Evolutionary conservation across 1,139 yeast genomes (phyloP).

Genomic region (Debaryomycetaceae sp.): DNA sequence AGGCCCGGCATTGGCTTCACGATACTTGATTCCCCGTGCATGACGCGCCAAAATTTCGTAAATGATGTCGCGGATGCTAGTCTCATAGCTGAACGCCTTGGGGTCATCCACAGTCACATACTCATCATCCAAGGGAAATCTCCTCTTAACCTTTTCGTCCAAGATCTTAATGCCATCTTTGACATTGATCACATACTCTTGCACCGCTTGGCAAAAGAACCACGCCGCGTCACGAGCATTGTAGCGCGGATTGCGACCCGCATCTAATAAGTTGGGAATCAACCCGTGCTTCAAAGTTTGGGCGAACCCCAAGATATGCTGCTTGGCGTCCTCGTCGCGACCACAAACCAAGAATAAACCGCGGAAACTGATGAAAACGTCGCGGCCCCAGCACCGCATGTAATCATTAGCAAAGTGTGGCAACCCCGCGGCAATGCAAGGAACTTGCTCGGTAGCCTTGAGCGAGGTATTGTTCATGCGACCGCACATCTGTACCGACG

Average conservation of each 20-base stretch:
- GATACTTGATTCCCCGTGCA: constrained; percentile 78
- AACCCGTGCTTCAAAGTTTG: constrained; percentile 91
- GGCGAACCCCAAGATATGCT: constrained; percentile 83
- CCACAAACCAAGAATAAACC: constrained; percentile 79
- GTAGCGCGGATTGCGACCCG: constrained; percentile 90
- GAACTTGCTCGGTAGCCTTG: constrained; percentile 56
- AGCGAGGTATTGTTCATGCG: constrained; percentile 70
- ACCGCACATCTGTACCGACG: constrained; percentile 88
- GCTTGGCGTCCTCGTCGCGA: constrained; percentile 72
- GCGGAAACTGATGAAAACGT: constrained; percentile 81
- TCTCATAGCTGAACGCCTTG: constrained; percentile 68
- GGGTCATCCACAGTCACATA: constrained; percentile 67
- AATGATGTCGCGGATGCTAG: constrained; percentile 69
- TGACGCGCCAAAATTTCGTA: constrained; percentile 82
- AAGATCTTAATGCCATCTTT: constrained; percentile 69
- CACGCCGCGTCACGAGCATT: constrained; percentile 97
- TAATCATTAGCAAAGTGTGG: constrained; percentile 89
- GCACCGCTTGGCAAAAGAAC: constrained; percentile 86
- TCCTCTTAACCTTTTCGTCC: constrained; percentile 66
- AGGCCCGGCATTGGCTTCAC: constrained; percentile 96
- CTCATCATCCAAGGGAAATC: constrained; percentile 88
- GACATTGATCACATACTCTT: constrained; percentile 66
- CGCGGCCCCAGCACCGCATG: constrained; percentile 99
- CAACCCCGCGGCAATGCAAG: constrained; percentile 91
- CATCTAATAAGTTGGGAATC: constrained; percentile 88